Evolutionary conservation across 768 basidiomycete species (phyloP), one percentile per base, ranked within the genome.

Genomic region (Leccinum fibrillosum): DNA sequence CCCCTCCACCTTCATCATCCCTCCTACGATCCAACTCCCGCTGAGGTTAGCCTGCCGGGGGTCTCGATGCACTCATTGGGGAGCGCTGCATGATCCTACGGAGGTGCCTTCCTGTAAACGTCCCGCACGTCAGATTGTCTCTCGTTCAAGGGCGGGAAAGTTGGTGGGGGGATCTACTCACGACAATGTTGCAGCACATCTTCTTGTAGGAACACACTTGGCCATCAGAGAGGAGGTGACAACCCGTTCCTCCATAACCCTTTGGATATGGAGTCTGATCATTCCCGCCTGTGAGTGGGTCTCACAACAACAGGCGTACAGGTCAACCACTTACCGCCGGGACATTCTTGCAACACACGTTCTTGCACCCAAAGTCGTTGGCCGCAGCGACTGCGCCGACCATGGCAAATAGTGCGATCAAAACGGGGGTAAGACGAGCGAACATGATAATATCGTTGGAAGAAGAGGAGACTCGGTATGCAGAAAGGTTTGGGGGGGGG

Each of bases 381-480:
- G 45, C 47, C 5, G 21, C 26, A 17, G 37, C 48, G 28, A 44
- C 51, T 8, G 23, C n/a, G 8, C 54, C n/a, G 4, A 13, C 10
- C 21, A 57, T 19, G 11, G 42, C 42, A 6, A 53, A 25, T 1
- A 62, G 21, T 32, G 32, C 32, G 4, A 62, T 19, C 9, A 44
- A 32, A 42, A 61, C 10, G 21, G 51, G 48, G 17, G 39, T 37
- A 32, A 56, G 35, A 45, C 47, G 61, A 45, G 11, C 21, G 9
- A 62, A 57, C 61, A 62, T 62, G 52, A 35, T 15, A 6, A 35
- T 35, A 35, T 35, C 34, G 12, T 6, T 12, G 1, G 5, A 59
- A 21, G 19, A 59, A 21, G 19, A 19, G 35, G 50, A 45, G 34
- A 48, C 11, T 15, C 8, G 25, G 15, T 25, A 8, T 23, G 47